Evolutionary conservation across 768 basidiomycete genomes (phyloP), one percentile per base, ranked within the genome.

Genomic region (Aureoboletus auriporus): DNA sequence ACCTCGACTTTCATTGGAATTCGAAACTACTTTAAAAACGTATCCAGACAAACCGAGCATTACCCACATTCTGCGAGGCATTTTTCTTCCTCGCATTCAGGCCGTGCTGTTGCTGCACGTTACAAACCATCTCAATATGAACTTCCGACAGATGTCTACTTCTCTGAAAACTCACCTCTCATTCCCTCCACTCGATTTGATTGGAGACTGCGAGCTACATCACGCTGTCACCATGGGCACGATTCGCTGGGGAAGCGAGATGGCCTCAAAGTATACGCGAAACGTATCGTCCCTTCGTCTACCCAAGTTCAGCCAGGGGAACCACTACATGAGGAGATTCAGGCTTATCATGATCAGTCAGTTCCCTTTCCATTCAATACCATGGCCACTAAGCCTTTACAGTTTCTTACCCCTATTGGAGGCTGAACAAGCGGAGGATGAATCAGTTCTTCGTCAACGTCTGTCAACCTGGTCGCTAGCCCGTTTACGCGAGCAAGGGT

Each of bases 401-500:
- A 82, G 78, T 36, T 76, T 90, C 56, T 44, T 70, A 13, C 71
- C 74, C 1, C 51, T 80, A 7, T 55, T 79, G 8, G 63, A 71
- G 9, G 72, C 76, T 11, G 90, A 93, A 65, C 82, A 84, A 61
- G 73, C 70, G 1, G 80, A 87, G 56, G 80, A 78, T 34, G 80
- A 84, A 52, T 74, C 75, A 1, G 72, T 78, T 1, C 61, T 88
- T 20, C 73, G 73, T 42, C 73, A 86, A 51, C 80, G 90, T 31
- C 72, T 93, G 13, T 71, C 80, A 1, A 77, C 75, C 13, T 91
- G 89, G 90, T 71, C 79, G 10, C 47, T 84, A 5, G 69, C 74
- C 26, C 75, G 78, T 17, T 68, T 92, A 37, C 67, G 74, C 53
- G 69, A 76, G n/a, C 84, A 86, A 55, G 90, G 90, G 0, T 91